Base-by-base conservation (phyloP, 805 yeast species). In the Kodamaea kaohsiungensis region DNA sequence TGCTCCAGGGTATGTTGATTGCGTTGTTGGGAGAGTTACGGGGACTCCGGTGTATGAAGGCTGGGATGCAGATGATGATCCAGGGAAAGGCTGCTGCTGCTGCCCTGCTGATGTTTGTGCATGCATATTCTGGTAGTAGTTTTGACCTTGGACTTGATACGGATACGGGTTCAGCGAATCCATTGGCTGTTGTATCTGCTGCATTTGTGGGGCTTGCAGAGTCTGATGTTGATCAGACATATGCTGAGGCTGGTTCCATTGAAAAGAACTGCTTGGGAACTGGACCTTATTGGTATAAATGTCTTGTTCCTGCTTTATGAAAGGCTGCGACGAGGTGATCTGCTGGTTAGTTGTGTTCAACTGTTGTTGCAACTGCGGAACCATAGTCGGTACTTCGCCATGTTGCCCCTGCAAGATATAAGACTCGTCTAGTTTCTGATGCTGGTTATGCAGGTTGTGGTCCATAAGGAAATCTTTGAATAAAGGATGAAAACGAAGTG, bases 381-480 rank as follows among this genome's bases (percentile, higher is more conserved):
- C 45, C 45, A 40, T 40, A 40, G n/a, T 40, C 45, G 45, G 45
- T 17, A 19, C 45, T 19, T 46, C 48, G 47, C 27, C 45, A 38
- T 45, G 37, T 27, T 49, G 46, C 15, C 48, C 47, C 53, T 38
- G 49, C 39, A 48, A 17, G 27, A 43, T 25, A 50, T 55, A 52
- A 12, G 55, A 33, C 22, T 55, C 58, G 27, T 55, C 58, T 8
- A 37, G 59, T 35, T 57, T 59, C 47, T 64, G 52, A 46, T 46
- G 38, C 46, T 55, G 55, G 45, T 46, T 46, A 17, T 43, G 53
- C 45, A 7, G 45, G 45, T 15, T 40, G 45, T 17, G 45, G 45
- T 40, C 45, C 45, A 40, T 40, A 40, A 40, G 45, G 45, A 40
- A 40, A 40, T 17, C 25, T 19, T 10, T 40, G 45, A 17, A 22